Evolutionary conservation across 129 eudicot genomes (phyloP).

Genomic region (Calendula officinalis): DNA sequence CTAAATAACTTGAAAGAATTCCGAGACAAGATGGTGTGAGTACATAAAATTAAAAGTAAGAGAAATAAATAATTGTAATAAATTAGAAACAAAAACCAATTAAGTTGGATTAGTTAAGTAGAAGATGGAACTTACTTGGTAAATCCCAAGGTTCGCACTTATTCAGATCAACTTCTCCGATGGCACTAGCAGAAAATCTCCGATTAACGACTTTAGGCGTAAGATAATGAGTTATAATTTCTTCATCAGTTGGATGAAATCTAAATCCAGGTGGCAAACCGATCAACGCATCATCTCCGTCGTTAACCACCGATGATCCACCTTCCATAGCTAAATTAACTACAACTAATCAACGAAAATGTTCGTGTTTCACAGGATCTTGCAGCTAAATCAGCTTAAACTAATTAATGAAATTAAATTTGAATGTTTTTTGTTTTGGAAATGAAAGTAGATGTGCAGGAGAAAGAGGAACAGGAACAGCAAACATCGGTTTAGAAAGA

Average conservation of each 20-base stretch:
- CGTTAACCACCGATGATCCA: conserved; percentile 22
- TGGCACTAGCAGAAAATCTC: conserved; percentile 41
- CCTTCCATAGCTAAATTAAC: conserved; percentile 24
- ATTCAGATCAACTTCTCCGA: conserved; percentile 71
- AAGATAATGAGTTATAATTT: conserved; percentile 63
- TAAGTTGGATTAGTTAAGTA: neutral
- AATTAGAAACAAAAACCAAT: no score
- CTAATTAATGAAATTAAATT: neutral
- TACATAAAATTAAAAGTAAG: neutral
- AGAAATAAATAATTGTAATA: no score
- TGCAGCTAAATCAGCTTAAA: neutral
- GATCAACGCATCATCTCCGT: conserved; percentile 21
- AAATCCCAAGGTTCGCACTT: conserved; percentile 84
- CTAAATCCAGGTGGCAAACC: conserved; percentile 71
- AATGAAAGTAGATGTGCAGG: conserved; percentile 8
- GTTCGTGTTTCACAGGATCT: neutral
- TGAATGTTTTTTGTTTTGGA: neutral
- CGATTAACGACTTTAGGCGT: conserved; percentile 41
- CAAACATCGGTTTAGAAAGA: conserved; percentile 33
- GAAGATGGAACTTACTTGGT: conserved; percentile 51
- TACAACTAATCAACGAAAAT: neutral
- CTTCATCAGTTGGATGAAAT: conserved; percentile 81
- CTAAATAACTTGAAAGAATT: no score
- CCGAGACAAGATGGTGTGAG: neutral
- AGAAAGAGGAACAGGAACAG: conserved; percentile 13